Conservation (phyloP, 306 rosid genomes). For the Trifolium subterraneum region DNA sequence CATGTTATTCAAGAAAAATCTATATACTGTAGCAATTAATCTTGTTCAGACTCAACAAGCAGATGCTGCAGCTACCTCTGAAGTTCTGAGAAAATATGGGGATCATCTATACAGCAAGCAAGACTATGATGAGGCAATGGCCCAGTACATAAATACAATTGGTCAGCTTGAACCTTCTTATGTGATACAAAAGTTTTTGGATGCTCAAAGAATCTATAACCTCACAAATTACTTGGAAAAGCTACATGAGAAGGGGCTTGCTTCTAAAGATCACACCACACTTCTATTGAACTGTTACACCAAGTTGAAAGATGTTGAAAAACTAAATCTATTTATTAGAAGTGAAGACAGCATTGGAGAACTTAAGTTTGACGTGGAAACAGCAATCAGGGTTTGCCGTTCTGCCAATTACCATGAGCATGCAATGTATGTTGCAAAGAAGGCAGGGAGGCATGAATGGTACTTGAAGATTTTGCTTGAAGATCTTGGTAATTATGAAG, state of each 20-base stretch:
- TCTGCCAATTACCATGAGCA: slow-evolving; percentile 99
- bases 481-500: slow-evolving; percentile 97
- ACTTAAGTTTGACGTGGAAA: slow-evolving; percentile 93
- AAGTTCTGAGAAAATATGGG: slow-evolving; percentile 91
- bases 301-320: slow-evolving; percentile 94
- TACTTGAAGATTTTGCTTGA: slow-evolving; percentile 97
- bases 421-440: slow-evolving; percentile 99
- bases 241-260: slow-evolving; percentile 96
- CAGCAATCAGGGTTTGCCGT: slow-evolving; percentile 96
- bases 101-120: slow-evolving; percentile 95
- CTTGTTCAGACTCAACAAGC: slow-evolving; percentile 99
- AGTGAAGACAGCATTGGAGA: slow-evolving; percentile 85
- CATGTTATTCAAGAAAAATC: slow-evolving; percentile 94
- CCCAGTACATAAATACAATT: slow-evolving; percentile 88
- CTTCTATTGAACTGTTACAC: slow-evolving; percentile 93
- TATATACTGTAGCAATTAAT: slow-evolving; percentile 90
- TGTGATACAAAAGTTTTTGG: slow-evolving; percentile 95
- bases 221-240: slow-evolving; percentile 97
- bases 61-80: slow-evolving; percentile 98
- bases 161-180: slow-evolving; percentile 99
- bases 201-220: slow-evolving; percentile 96
- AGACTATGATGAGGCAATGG: slow-evolving; percentile 97
- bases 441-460: slow-evolving; percentile 93
- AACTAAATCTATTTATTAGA: slow-evolving; percentile 81
- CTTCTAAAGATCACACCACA: slow-evolving; percentile 97